A percentile compares a stretch with the other conserved stretches of the same genome.
Evolutionary conservation across 73 alveolate species (phyloP).

Genomic region (Paramecium pentaurelia): DNA sequence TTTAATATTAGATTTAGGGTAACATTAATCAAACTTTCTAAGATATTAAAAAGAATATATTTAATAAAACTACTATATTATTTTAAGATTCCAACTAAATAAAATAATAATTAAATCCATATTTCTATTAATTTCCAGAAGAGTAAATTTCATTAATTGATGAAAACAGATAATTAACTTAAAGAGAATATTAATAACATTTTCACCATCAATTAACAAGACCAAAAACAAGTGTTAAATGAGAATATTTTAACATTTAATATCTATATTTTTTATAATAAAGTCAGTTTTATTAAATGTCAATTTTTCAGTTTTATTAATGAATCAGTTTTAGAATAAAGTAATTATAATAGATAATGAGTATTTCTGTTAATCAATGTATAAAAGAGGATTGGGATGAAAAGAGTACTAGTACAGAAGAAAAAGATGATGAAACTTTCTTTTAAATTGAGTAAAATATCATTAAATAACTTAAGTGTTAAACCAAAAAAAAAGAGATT

Average conservation of each 20-base stretch:
- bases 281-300: not conserved
- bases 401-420: not conserved
- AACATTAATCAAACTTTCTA: not conserved
- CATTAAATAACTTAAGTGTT: constrained; percentile 12
- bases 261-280: not conserved
- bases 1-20: not conserved
- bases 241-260: not conserved
- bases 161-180: not conserved
- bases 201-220: not conserved
- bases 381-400: not conserved
- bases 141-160: not conserved
- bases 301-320: not conserved
- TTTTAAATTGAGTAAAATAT: not conserved
- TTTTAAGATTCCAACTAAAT: not conserved
- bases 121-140: not conserved
- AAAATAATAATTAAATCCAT: not conserved
- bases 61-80: not conserved
- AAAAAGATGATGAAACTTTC: not conserved
- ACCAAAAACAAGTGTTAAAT: not conserved
- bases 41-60: not conserved
- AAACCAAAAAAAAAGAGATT: constrained; percentile 49
- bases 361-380: not conserved
- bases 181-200: not conserved
- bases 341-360: not conserved
- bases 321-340: not conserved